phyloP scores from a whole-genome alignment of 192 early-diverging fungal species.

The Kappamyces sp. region DNA sequence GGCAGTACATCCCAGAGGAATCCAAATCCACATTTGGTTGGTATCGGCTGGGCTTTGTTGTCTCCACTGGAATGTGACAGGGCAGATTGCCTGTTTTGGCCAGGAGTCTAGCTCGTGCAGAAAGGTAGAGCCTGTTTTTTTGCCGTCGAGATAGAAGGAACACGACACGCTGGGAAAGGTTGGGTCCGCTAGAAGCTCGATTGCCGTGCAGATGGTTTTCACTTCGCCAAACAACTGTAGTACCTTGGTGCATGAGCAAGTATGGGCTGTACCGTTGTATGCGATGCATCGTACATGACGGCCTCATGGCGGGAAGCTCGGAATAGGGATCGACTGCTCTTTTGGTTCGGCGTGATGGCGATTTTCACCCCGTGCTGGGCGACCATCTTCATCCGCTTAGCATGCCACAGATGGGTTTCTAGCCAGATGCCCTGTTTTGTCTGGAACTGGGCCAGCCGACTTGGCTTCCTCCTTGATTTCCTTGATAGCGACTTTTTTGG shows the following conservation, averaged over 20 bases:
- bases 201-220: slow-evolving; percentile 52
- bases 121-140: slow-evolving; percentile 33
- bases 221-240: slow-evolving; percentile 49
- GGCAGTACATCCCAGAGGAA: slow-evolving; percentile 65
- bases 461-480: slow-evolving; percentile 23
- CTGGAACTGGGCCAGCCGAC: slow-evolving; percentile 1
- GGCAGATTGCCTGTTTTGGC: slow-evolving; percentile 61
- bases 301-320: slow-evolving; percentile 68
- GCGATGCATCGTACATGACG: slow-evolving; percentile 77
- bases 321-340: slow-evolving; percentile 68
- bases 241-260: slow-evolving; percentile 34
- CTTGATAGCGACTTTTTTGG: slow-evolving; percentile 33
- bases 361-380: slow-evolving; percentile 76
- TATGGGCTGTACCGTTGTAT: slow-evolving; percentile 62
- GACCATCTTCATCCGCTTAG: slow-evolving; percentile 94
- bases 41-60: slow-evolving; percentile 26
- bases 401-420: slow-evolving; percentile 98
- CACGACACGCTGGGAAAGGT: not conserved
- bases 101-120: slow-evolving; percentile 48
- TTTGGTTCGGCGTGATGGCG: slow-evolving; percentile 59
- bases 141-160: slow-evolving; percentile 55
- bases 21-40: slow-evolving; percentile 68
- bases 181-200: slow-evolving; percentile 20
- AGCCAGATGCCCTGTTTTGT: slow-evolving; percentile 63
- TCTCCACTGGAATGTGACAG: slow-evolving; percentile 72